Percentiles rank a stretch among this genome's conserved stretches.
phyloP scores from a whole-genome alignment of 495 filamentous ascomycete species.

The Penicillium lagena region DNA sequence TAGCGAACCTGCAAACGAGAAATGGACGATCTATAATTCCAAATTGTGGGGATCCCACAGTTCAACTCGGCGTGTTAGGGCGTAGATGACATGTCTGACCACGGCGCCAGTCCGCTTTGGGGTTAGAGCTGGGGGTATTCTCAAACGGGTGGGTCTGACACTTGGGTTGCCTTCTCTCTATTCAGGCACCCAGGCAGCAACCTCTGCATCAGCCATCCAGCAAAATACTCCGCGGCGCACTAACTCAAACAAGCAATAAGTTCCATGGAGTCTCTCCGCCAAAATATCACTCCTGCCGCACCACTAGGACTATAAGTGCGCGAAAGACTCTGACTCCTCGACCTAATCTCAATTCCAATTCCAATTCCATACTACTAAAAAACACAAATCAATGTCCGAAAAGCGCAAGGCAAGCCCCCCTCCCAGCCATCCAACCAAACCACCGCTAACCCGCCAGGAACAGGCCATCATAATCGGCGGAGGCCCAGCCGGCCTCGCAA shows the following conservation, averaged over 20 bases:
- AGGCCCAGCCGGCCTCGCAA: conserved; percentile 32
- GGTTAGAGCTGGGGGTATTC: no score
- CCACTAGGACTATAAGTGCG: no score
- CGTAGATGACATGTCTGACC: no score
- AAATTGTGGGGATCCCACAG: background rate
- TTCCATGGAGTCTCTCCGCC: background rate
- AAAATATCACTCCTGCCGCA: no score
- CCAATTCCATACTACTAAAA: background rate
- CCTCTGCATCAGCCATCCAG: no score
- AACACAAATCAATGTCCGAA: conserved; percentile 1
- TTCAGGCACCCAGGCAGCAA: no score
- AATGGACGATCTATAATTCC: conserved; percentile 1
- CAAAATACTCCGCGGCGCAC: background rate
- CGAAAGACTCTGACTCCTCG: background rate
- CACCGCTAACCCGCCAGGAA: background rate
- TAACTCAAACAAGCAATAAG: no score
- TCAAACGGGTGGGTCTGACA: no score
- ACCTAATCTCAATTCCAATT: background rate
- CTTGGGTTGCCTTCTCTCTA: no score
- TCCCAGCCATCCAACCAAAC: background rate
- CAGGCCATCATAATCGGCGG: conserved; percentile 50
- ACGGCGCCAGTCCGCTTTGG: no score
- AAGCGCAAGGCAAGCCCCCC: conserved; percentile 5
- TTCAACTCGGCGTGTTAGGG: no score
- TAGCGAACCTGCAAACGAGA: background rate